Percentiles rank a stretch among this genome's conserved stretches.
phyloP scores from a whole-genome alignment of 2,329 filamentous ascomycete genomes.

The Paracoccidioides lutzii region DNA sequence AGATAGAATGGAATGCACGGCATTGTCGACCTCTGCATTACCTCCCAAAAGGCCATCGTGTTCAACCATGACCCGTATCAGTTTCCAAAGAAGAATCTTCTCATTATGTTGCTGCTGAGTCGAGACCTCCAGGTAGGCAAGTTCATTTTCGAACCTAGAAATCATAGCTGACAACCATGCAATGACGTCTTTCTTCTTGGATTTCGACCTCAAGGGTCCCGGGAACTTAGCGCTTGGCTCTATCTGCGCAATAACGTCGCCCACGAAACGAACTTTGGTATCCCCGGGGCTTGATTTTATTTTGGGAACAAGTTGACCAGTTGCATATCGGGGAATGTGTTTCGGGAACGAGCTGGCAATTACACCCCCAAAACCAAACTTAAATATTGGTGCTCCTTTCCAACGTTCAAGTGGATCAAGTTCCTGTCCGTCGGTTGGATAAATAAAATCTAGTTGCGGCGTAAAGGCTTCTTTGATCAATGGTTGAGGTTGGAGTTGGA shows the following conservation, averaged over 20 bases:
- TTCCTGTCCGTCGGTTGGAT: constrained; percentile 43
- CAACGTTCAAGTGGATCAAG: constrained; percentile 74
- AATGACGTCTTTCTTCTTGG: constrained; percentile 87
- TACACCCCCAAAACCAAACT: constrained; percentile 76
- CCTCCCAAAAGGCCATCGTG: constrained; percentile 73
- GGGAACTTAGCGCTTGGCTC: constrained; percentile 73
- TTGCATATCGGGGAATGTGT: constrained; percentile 72
- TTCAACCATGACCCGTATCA: constrained; percentile 69
- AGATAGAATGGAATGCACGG: constrained; percentile 61
- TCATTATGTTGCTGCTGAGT: constrained; percentile 57
- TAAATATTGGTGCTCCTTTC: constrained; percentile 77
- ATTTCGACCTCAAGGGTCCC: constrained; percentile 75
- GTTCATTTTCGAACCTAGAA: constrained; percentile 51
- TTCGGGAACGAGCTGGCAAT: constrained; percentile 79
- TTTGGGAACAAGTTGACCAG: constrained; percentile 58
- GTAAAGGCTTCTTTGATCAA: constrained; percentile 30
- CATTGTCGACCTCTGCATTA: constrained; percentile 55
- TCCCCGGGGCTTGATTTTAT: constrained; percentile 74
- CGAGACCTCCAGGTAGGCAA: constrained; percentile 26
- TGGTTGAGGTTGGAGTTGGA: constrained; percentile 21
- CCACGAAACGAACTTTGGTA: constrained; percentile 63
- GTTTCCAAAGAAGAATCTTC: constrained; percentile 73
- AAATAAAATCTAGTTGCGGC: constrained; percentile 42
- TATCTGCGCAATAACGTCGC: constrained; percentile 56
- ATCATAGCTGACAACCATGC: constrained; percentile 71